Percentiles rank a stretch among this genome's conserved stretches.
These are phyloP conservation scores for Mycena crocata DNA, from an alignment of 768 basidiomycete genomes.

Conservation along the genomic window DNA sequence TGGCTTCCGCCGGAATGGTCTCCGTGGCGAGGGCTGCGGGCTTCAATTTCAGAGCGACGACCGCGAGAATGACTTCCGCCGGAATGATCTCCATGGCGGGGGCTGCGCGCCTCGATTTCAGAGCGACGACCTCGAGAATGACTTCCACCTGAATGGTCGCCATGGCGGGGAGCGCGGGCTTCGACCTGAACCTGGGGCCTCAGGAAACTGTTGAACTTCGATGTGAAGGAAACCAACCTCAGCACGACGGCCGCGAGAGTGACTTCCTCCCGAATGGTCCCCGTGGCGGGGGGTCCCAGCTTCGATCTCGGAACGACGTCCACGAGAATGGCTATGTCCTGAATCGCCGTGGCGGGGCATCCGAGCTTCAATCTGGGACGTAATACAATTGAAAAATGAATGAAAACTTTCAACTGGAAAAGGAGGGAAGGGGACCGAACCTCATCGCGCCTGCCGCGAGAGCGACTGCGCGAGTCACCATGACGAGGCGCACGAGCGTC, in stretches of 20 bases:
- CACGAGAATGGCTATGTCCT: not conserved
- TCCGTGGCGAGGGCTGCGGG: constrained; percentile 10
- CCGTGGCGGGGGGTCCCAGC: constrained; percentile 19
- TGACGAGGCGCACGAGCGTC: constrained; percentile 16
- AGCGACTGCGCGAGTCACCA: constrained; percentile 12
- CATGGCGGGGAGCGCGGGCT: not conserved
- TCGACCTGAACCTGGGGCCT: not conserved
- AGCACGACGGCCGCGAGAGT: constrained; percentile 6
- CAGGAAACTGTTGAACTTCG: not conserved
- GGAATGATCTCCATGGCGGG: not conserved
- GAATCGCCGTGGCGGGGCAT: constrained; percentile 22
- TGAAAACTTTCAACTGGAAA: not conserved
- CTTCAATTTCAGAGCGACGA: not conserved
- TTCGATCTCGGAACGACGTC: not conserved
- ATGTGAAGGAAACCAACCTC: not conserved
- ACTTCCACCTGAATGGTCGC: not conserved
- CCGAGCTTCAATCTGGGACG: constrained; percentile 8
- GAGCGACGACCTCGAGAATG: not conserved
- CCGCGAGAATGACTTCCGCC: not conserved
- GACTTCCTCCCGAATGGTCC: constrained; percentile 9
- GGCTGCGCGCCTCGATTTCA: not conserved
- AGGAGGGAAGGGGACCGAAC: not conserved
- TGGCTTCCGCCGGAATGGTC: not conserved
- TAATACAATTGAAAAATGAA: not conserved
- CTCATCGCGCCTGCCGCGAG: constrained; percentile 9